These are phyloP conservation scores for Nothophytophthora sp. DNA, from an alignment of 352 stramenopile genomes.

Conservation along the genomic window DNA sequence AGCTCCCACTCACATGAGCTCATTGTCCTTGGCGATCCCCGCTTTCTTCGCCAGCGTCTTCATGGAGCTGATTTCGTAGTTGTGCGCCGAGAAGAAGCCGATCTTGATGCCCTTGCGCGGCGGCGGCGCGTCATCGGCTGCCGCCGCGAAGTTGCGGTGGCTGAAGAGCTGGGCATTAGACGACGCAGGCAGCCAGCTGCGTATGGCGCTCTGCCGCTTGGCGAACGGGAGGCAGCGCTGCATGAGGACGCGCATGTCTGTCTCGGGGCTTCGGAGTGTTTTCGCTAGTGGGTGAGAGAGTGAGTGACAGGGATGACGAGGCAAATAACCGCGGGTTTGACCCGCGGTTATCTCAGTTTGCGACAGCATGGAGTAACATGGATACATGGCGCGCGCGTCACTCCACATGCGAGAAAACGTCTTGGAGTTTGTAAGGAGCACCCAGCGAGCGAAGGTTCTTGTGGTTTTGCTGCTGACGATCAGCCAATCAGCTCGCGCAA, in stretches of 20 bases:
- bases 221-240: constrained; percentile 11
- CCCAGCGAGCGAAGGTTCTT: no score
- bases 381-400: no score
- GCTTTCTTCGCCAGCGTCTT: constrained; percentile 33
- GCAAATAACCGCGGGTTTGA: no score
- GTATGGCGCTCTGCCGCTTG: constrained; percentile 3
- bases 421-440: no score
- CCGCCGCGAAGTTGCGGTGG: constrained; percentile 11
- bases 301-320: not conserved
- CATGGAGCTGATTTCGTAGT: constrained; percentile 63
- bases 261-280: constrained; percentile 5
- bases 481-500: no score
- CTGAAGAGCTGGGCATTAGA: constrained; percentile 3
- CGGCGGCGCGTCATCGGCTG: not conserved
- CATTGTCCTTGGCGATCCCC: constrained; percentile 39
- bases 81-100: constrained; percentile 71
- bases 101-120: constrained; percentile 51
- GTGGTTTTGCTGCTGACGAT: no score
- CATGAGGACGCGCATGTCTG: constrained; percentile 8
- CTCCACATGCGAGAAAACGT: no score
- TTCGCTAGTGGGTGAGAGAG: constrained; percentile 21
- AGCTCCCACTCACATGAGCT: constrained; percentile 39
- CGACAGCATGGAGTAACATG: no score
- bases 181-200: constrained; percentile 12
- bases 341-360: no score